Evolutionary conservation across 768 basidiomycete species (phyloP), one percentile per base, ranked within the genome.

Genomic region (Auriscalpium vulgare): DNA sequence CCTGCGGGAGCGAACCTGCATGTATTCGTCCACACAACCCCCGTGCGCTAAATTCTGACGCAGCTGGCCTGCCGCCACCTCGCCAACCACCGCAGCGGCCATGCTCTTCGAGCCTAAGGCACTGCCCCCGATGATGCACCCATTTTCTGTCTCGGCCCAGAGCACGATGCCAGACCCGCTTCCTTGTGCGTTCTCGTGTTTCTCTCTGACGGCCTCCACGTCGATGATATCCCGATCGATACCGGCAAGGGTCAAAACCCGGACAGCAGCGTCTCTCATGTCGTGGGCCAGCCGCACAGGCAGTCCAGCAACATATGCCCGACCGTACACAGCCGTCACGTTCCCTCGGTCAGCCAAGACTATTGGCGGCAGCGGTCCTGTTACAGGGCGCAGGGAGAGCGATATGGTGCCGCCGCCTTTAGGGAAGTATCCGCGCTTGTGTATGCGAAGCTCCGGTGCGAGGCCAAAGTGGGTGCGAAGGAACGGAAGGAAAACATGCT

Each of bases 141-240:
- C 87, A 13, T 73, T 74, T 38, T 79, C 79, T 21, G 88, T 78
- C 68, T 88, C 83, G 0, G 87, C 88, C 84, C 86, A 88, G 13
- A 90, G 67, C 2, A 88, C 73, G 54, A 90, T 81, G 0, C 88
- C 87, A 38, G 83, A 84, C 2, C 88, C 88, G 4, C 75, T 78
- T 0, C 87, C 87, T n/a, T 72, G 71, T 10, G 63, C 65, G 23
- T 68, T 57, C 6, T 51, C 8, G 16, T 58, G 52, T 7, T 61
- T 60, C 53, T 72, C 71, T 14, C 63, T 58, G 5, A 69, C 57
- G 3, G 65, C 52, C 3, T 62, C 64, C 53, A 72, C 68, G 23
- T 66, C 47, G 53, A 71, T 67, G 35, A 59, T 44, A 4, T 45
- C 50, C 16, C 49, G 37, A 34, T 60, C 54, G 2, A 75, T 68